Evolutionary conservation across 108 stramenopile species (phyloP).

Genomic region (Nannochloropsis gaditana): DNA sequence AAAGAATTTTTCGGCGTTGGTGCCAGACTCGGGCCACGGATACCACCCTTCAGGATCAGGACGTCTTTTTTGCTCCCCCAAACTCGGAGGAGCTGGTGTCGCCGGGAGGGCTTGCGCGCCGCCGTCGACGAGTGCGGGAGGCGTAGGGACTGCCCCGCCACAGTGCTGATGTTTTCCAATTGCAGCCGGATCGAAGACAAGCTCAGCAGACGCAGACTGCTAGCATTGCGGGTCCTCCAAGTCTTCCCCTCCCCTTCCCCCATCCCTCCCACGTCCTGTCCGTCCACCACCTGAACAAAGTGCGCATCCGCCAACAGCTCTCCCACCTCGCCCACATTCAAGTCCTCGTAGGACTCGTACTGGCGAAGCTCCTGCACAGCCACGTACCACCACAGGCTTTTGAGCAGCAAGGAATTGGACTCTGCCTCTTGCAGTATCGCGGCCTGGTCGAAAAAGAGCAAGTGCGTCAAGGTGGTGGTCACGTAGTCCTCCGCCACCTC

Average conservation of each 20-base stretch:
- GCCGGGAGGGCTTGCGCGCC: neutral
- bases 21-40: neutral
- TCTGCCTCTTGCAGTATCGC: slow-evolving; percentile 10
- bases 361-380: neutral
- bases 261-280: neutral
- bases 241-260: neutral
- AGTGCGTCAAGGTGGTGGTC: neutral
- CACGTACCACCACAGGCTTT: slow-evolving; percentile 1
- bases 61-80: neutral
- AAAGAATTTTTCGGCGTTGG: neutral
- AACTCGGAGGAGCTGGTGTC: neutral
- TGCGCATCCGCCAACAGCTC: neutral
- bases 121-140: neutral
- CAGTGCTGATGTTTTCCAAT: neutral
- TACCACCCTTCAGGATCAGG: neutral
- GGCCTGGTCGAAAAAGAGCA: neutral
- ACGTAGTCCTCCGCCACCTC: neutral
- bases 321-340: neutral
- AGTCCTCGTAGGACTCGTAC: neutral
- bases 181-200: neutral
- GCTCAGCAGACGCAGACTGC: slow-evolving; percentile 10
- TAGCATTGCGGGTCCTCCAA: neutral
- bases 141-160: neutral
- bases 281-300: neutral
- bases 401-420: neutral